phyloP scores from a whole-genome alignment of 2,329 filamentous ascomycete species.

The Penicillium nordicum region DNA sequence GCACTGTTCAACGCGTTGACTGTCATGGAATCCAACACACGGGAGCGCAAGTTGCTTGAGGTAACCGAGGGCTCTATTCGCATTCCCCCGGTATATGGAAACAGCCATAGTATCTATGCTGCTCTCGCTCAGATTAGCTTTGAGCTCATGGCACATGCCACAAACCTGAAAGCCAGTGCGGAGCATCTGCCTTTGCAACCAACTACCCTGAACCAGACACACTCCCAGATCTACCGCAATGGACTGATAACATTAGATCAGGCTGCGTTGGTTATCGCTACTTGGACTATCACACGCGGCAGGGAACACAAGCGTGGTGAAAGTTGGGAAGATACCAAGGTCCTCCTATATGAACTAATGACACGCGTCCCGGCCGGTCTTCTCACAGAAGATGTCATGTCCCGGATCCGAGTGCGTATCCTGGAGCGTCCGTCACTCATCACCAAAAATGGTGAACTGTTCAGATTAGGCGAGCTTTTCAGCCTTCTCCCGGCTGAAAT shows the following conservation, averaged over 20 bases:
- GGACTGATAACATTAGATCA: slow-evolving; percentile 41
- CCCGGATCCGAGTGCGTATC: slow-evolving; percentile 31
- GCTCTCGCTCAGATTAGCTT: slow-evolving; percentile 42
- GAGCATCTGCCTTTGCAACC: slow-evolving; percentile 28
- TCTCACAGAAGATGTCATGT: slow-evolving; percentile 28
- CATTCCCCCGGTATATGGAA: slow-evolving; percentile 32
- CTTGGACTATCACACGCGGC: slow-evolving; percentile 39
- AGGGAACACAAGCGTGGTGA: slow-evolving; percentile 25
- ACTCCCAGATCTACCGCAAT: slow-evolving; percentile 43
- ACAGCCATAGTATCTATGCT: slow-evolving; percentile 38
- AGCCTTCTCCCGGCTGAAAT: slow-evolving; percentile 28
- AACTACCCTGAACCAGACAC: slow-evolving; percentile 39
- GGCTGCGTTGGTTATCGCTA: slow-evolving; percentile 39
- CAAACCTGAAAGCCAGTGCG: slow-evolving; percentile 32
- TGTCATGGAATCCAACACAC: slow-evolving; percentile 41
- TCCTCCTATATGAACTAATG: slow-evolving; percentile 30
- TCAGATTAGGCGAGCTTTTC: slow-evolving; percentile 31
- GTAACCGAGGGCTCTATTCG: slow-evolving; percentile 32
- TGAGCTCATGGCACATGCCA: slow-evolving; percentile 41
- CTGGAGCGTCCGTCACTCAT: slow-evolving; percentile 34
- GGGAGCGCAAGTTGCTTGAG: slow-evolving; percentile 37
- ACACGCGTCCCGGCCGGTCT: slow-evolving; percentile 28
- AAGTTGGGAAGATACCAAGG: slow-evolving; percentile 28
- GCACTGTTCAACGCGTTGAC: slow-evolving; percentile 43
- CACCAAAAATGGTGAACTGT: slow-evolving; percentile 36